Base-by-base conservation (phyloP, 169 alveolate genomes). In the Plasmodium coatneyi region DNA sequence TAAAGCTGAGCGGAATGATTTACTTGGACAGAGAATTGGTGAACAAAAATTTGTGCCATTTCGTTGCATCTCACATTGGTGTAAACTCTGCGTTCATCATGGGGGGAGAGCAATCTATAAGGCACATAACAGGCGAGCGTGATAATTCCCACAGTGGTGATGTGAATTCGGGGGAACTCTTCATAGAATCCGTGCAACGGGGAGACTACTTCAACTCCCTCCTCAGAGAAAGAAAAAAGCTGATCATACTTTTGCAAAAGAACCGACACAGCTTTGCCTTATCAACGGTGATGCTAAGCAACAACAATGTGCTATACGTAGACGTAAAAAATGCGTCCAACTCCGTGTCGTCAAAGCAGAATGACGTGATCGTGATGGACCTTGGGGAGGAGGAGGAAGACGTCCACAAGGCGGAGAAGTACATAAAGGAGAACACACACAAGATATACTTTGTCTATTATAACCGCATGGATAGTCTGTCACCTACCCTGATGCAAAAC, bases 371-470 rank as follows among this genome's bases (percentile, higher is more conserved):
- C 25, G 6, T 86, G 70, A n/a, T 78, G 66, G 86, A 86, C 66
- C 16, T 86, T 34, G 43, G 39, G 41, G 56, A 52, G 71, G 52
- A 52, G 71, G 52, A 34, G 60, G 32, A 12, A 49, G 87, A 86
- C 1, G 46, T 49, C 4, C 43, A 74, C 32, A 86, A 74, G n/a
- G 46, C 43, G 16, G 71, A 41, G 39, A 14, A n/a, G 41, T 78
- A 76, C 16, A 41, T 74, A 36, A 36, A 76, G 36, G 4, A 14
- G 1, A 74, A 52, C 34, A 5, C 60, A 1, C 32, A 86, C 30
- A 86, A 86, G 74, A 74, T 86, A n/a, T 76, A 74, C 36, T 14
- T 86, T 4, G 43, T 86, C 28, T 86, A 76, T 76, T 86, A 86
- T n/a, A 32, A 10, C 19, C 25, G 80, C 14, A 52, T 86, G 34